These are phyloP conservation scores for Penicillium paneum DNA, from an alignment of 2,329 filamentous ascomycete genomes.

Conservation along the genomic window DNA sequence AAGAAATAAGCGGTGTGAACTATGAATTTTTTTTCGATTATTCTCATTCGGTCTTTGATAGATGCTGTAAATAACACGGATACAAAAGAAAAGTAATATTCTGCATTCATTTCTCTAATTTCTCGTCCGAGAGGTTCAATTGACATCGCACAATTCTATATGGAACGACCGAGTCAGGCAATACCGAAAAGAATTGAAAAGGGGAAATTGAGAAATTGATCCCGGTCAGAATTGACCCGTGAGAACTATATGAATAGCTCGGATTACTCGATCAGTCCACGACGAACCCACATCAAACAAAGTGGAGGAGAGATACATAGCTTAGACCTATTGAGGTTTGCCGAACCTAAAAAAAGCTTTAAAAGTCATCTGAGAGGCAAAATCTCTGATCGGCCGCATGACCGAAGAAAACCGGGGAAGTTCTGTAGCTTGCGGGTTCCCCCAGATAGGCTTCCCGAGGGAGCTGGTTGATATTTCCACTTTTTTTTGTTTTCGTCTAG, in stretches of 20 bases:
- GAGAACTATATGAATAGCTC: slow-evolving; percentile 4
- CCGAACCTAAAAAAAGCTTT: neutral
- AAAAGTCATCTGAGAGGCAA: slow-evolving; percentile 10
- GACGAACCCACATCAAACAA: neutral
- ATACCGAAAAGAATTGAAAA: neutral
- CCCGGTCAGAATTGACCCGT: neutral
- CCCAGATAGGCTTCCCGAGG: slow-evolving; percentile 26
- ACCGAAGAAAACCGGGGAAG: slow-evolving; percentile 2
- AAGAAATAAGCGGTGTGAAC: slow-evolving; percentile 23
- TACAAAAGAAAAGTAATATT: neutral
- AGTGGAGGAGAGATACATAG: neutral
- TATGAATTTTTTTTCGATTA: neutral
- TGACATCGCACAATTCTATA: neutral
- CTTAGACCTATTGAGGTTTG: neutral
- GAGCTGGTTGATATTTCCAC: neutral
- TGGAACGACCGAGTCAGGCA: neutral
- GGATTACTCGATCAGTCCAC: slow-evolving; percentile 21
- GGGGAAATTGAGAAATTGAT: neutral
- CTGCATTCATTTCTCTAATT: neutral
- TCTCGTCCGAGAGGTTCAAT: slow-evolving; percentile 1
- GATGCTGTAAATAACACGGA: slow-evolving; percentile 23
- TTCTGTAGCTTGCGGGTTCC: slow-evolving; percentile 12
- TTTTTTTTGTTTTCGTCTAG: slow-evolving; percentile 7
- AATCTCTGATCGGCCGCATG: slow-evolving; percentile 6
- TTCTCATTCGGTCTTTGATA: slow-evolving; percentile 1